Evolutionary conservation across 805 yeast species (phyloP).

Genomic region (Candida broadrunensis): DNA sequence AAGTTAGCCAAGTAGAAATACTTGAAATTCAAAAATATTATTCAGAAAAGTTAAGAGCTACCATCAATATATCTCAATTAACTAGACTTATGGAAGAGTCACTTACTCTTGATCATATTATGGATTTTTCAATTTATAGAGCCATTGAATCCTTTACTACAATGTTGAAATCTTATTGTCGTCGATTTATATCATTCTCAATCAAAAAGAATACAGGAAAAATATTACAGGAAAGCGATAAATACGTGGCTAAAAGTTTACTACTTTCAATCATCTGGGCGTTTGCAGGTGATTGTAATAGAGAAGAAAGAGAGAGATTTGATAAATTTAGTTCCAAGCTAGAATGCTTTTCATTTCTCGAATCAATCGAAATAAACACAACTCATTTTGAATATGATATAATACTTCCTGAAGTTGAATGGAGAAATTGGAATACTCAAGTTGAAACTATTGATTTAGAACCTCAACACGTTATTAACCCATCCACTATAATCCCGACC

Average conservation of each 20-base stretch:
- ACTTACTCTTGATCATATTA: constrained; percentile 41
- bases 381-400: constrained; percentile 42
- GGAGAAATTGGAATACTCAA: constrained; percentile 39
- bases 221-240: constrained; percentile 18
- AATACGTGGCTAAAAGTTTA: constrained; percentile 29
- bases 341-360: constrained; percentile 12
- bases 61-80: constrained; percentile 8
- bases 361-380: background rate
- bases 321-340: constrained; percentile 20
- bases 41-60: constrained; percentile 2
- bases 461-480: constrained; percentile 54
- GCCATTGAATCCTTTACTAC: constrained; percentile 38
- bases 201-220: constrained; percentile 5
- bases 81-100: constrained; percentile 22
- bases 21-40: constrained; percentile 11
- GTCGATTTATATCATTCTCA: constrained; percentile 13
- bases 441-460: constrained; percentile 49
- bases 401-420: constrained; percentile 42
- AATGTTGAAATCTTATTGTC: constrained; percentile 34
- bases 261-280: constrained; percentile 56
- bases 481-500: constrained; percentile 74
- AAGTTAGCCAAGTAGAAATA: constrained; percentile 3
- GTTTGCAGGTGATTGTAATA: constrained; percentile 54
- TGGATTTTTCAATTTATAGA: constrained; percentile 43
- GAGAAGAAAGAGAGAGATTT: constrained; percentile 37